A percentile compares a stretch with the other conserved stretches of the same genome.
These are phyloP conservation scores for Pseudocercospora vitis DNA, from an alignment of 2,329 filamentous ascomycete species.

Conservation along the genomic window DNA sequence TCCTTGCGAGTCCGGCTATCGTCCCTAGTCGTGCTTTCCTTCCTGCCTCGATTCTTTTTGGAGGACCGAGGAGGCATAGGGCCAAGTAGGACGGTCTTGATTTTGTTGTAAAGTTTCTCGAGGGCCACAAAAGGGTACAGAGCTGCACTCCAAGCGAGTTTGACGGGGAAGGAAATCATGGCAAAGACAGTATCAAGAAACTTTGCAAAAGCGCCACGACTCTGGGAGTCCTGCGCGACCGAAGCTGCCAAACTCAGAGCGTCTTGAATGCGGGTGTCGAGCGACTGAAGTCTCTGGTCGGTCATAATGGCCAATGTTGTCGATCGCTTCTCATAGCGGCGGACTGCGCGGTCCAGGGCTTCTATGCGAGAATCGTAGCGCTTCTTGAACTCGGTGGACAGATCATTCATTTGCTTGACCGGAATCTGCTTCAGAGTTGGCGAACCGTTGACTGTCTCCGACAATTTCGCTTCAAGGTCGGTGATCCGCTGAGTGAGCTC, in stretches of 20 bases:
- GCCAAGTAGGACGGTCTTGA: constrained; percentile 28
- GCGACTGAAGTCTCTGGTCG: constrained; percentile 69
- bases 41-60: constrained; percentile 6
- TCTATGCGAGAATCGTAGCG: constrained; percentile 81
- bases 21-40: constrained; percentile 3
- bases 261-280: constrained; percentile 73
- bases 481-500: constrained; percentile 33
- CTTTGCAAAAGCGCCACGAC: constrained; percentile 26
- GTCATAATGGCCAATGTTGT: constrained; percentile 72
- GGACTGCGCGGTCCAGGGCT: constrained; percentile 80
- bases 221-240: constrained; percentile 54
- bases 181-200: constrained; percentile 23
- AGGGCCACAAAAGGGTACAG: constrained; percentile 25
- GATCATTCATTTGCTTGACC: constrained; percentile 35
- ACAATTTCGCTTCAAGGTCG: constrained; percentile 36
- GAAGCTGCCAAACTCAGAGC: constrained; percentile 78
- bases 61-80: constrained; percentile 14
- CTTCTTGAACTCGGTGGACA: constrained; percentile 56
- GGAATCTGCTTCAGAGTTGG: constrained; percentile 31
- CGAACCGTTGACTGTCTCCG: constrained; percentile 29
- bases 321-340: constrained; percentile 87
- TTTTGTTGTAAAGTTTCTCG: constrained; percentile 29
- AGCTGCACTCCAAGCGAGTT: constrained; percentile 21
- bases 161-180: constrained; percentile 23
- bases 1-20: constrained; percentile 11